phyloP scores from a whole-genome alignment of 1,139 yeast genomes.

The Saccharomycopsis crataegensis region DNA sequence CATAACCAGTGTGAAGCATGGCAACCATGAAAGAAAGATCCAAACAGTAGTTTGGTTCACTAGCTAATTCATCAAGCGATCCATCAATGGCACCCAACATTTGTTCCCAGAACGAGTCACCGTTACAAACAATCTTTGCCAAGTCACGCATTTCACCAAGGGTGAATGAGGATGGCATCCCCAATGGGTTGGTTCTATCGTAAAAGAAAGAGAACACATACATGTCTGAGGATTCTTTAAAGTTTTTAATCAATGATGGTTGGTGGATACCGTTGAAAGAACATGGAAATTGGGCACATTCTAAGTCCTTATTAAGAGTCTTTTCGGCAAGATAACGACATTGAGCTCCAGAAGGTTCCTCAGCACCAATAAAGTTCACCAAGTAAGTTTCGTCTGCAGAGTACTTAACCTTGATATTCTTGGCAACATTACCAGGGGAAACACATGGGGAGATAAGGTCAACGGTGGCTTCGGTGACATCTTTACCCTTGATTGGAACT shows the following conservation, averaged over 20 bases:
- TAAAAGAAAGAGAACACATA: constrained; percentile 89
- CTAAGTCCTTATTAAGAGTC: constrained; percentile 73
- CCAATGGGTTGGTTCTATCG: constrained; percentile 88
- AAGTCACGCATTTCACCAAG: constrained; percentile 76
- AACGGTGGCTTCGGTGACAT: constrained; percentile 36
- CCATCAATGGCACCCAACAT: constrained; percentile 53
- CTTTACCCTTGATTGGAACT: constrained; percentile 29
- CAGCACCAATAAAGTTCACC: constrained; percentile 72
- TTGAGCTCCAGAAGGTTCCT: constrained; percentile 53
- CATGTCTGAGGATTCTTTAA: constrained; percentile 64
- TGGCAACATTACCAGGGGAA: constrained; percentile 60
- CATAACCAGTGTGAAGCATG: constrained; percentile 89
- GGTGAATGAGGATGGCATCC: constrained; percentile 87
- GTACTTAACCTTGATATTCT: constrained; percentile 50
- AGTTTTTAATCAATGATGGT: constrained; percentile 77
- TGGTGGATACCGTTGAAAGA: constrained; percentile 96
- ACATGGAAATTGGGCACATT: constrained; percentile 73
- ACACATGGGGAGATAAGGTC: constrained; percentile 73
- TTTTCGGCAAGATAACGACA: constrained; percentile 81
- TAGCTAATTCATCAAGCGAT: constrained; percentile 54
- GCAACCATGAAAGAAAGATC: constrained; percentile 88
- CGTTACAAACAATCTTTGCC: constrained; percentile 79
- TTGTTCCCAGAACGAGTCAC: constrained; percentile 65
- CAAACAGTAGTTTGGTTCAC: constrained; percentile 90
- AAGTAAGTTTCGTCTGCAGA: constrained; percentile 36